A percentile compares a stretch with the other conserved stretches of the same genome.
These are phyloP conservation scores for Azolla pinnata DNA, from an alignment of 75 land plant genomes.

Conservation along the genomic window DNA sequence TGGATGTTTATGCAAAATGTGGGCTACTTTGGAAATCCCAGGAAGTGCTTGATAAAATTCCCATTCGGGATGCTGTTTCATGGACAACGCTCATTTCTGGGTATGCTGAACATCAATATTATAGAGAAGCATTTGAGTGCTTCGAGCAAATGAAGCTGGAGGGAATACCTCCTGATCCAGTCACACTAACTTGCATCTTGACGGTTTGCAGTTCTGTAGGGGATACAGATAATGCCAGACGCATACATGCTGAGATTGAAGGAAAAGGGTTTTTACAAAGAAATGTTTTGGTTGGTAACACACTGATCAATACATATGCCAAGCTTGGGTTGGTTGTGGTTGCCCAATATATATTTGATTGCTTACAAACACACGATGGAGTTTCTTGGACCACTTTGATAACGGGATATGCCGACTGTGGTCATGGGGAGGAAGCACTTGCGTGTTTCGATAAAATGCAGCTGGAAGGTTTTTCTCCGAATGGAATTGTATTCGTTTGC, in stretches of 20 bases:
- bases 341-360: neutral
- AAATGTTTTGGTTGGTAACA: slow-evolving; percentile 1
- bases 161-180: slow-evolving; percentile 13
- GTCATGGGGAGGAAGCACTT: slow-evolving; percentile 9
- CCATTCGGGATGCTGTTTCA: slow-evolving; percentile 17
- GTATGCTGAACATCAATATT: slow-evolving; percentile 16
- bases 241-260: neutral
- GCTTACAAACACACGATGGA: slow-evolving; percentile 1
- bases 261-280: slow-evolving; percentile 17
- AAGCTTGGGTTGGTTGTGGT: neutral
- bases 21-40: slow-evolving; percentile 20
- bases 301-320: slow-evolving; percentile 1
- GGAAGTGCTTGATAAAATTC: slow-evolving; percentile 12
- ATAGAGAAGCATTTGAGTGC: slow-evolving; percentile 13
- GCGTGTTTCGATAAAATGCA: slow-evolving; percentile 11
- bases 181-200: slow-evolving; percentile 22
- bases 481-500: slow-evolving; percentile 7
- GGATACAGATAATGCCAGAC: neutral
- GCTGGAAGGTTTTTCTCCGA: slow-evolving; percentile 5
- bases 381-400: slow-evolving; percentile 23
- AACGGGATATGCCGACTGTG: slow-evolving; percentile 15
- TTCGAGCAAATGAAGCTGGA: slow-evolving; percentile 13
- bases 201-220: slow-evolving; percentile 25
- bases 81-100: slow-evolving; percentile 36
- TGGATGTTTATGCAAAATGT: slow-evolving; percentile 30